A percentile compares a stretch with the other conserved stretches of the same genome.
Conservation (phyloP, 192 early-diverging fungal species). For the Coemansia sp. region DNA sequence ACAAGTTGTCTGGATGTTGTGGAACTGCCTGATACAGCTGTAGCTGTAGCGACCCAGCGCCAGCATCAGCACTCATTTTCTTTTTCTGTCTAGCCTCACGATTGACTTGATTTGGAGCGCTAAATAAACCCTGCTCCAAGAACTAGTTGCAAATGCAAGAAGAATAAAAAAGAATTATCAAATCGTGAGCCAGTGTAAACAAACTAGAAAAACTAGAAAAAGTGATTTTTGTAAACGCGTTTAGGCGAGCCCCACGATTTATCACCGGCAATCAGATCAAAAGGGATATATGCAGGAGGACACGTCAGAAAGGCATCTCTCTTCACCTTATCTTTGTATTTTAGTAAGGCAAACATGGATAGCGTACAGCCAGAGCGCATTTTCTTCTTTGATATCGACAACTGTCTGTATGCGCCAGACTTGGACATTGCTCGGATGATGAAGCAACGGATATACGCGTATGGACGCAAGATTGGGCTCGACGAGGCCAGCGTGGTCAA, state of each 20-base stretch:
- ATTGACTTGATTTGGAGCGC: neutral
- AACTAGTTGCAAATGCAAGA: neutral
- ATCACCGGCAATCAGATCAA: neutral
- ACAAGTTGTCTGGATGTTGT: slow-evolving; percentile 47
- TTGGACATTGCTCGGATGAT: slow-evolving; percentile 58
- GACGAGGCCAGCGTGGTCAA: slow-evolving; percentile 53
- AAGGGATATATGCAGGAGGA: neutral
- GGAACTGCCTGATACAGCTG: slow-evolving; percentile 40
- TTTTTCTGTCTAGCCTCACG: neutral
- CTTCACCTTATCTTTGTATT: neutral
- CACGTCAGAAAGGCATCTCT: neutral
- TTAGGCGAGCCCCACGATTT: neutral
- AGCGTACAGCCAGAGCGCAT: slow-evolving; percentile 24
- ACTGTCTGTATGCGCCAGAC: slow-evolving; percentile 66
- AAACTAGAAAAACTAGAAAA: neutral
- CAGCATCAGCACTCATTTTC: slow-evolving; percentile 7
- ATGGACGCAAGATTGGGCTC: slow-evolving; percentile 59
- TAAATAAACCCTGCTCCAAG: neutral
- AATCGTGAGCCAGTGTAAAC: slow-evolving; percentile 3
- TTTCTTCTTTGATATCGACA: slow-evolving; percentile 83
- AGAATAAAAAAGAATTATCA: neutral
- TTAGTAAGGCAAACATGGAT: slow-evolving; percentile 10
- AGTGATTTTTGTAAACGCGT: neutral
- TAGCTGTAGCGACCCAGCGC: slow-evolving; percentile 21
- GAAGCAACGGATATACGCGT: slow-evolving; percentile 62